These are phyloP conservation scores for Bondarzewia mesenterica DNA, from an alignment of 1,284 basidiomycete species.

Conservation along the genomic window DNA sequence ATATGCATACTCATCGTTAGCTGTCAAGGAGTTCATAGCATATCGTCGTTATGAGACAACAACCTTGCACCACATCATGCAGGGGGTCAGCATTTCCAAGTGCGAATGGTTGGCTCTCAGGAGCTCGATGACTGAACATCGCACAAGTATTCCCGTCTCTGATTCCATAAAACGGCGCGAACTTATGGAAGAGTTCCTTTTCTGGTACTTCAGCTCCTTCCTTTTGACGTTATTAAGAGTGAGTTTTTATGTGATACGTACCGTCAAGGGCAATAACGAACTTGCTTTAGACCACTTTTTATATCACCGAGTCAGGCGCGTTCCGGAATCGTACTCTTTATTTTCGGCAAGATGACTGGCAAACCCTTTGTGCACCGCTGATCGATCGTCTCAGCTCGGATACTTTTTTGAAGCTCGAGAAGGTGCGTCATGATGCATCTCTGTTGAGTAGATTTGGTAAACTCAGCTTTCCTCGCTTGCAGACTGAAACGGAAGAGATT, in stretches of 20 bases:
- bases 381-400: slow-evolving; percentile 59
- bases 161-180: slow-evolving; percentile 72
- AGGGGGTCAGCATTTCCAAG: slow-evolving; percentile 68
- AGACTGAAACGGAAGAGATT: slow-evolving; percentile 61
- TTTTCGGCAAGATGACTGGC: slow-evolving; percentile 94
- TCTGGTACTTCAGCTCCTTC: slow-evolving; percentile 90
- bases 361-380: slow-evolving; percentile 73
- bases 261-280: background rate
- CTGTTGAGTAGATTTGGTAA: background rate
- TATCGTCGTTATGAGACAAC: slow-evolving; percentile 77
- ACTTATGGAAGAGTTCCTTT: slow-evolving; percentile 78
- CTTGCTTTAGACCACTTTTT: slow-evolving; percentile 75
- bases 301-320: slow-evolving; percentile 87
- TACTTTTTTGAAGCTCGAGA: slow-evolving; percentile 58
- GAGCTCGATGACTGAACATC: slow-evolving; percentile 23
- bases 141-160: slow-evolving; percentile 47
- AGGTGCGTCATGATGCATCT: slow-evolving; percentile 32
- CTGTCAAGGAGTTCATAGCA: slow-evolving; percentile 63
- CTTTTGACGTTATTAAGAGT: slow-evolving; percentile 78
- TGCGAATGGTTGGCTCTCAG: slow-evolving; percentile 74
- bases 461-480: background rate
- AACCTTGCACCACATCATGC: slow-evolving; percentile 74
- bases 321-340: slow-evolving; percentile 86
- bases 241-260: slow-evolving; percentile 13
- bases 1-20: slow-evolving; percentile 28